A percentile compares a stretch with the other conserved stretches of the same genome.
phyloP scores from a whole-genome alignment of 2,329 filamentous ascomycete genomes.

The Beauveria medogensis region DNA sequence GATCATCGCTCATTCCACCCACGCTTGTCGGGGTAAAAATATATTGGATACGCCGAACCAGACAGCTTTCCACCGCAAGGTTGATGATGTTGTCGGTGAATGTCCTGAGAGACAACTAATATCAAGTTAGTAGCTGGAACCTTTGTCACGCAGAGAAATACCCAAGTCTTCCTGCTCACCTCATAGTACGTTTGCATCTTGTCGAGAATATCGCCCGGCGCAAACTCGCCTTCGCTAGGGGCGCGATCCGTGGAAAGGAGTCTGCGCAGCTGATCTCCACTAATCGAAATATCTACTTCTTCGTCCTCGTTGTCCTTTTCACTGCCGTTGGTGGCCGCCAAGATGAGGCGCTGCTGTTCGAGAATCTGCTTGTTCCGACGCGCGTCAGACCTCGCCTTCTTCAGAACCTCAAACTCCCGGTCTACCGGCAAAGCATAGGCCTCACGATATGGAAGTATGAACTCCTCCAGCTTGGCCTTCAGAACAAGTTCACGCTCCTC shows the following conservation, averaged over 20 bases:
- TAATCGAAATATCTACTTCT: no score
- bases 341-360: background rate
- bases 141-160: no score
- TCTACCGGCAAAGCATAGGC: slow-evolving; percentile 24
- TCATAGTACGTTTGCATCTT: slow-evolving; percentile 32
- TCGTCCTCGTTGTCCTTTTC: no score
- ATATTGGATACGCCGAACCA: slow-evolving; percentile 27
- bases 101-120: slow-evolving; percentile 28
- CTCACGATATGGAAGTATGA: slow-evolving; percentile 24
- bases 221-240: slow-evolving; percentile 21
- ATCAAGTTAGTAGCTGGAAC: no score
- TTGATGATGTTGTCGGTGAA: slow-evolving; percentile 35
- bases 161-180: slow-evolving; percentile 16
- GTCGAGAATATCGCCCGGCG: slow-evolving; percentile 28
- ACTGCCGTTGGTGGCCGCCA: no score
- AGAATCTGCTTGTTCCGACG: background rate
- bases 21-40: slow-evolving; percentile 30
- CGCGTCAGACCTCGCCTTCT: slow-evolving; percentile 6
- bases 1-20: slow-evolving; percentile 23
- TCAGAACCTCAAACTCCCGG: slow-evolving; percentile 17
- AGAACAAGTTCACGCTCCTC: slow-evolving; percentile 20
- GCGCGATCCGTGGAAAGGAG: background rate
- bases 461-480: slow-evolving; percentile 24
- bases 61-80: slow-evolving; percentile 34
- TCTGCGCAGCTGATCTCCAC: background rate